Base-by-base conservation (phyloP, 163 green algal species). In the Chlamydomonas reinhardtii region DNA sequence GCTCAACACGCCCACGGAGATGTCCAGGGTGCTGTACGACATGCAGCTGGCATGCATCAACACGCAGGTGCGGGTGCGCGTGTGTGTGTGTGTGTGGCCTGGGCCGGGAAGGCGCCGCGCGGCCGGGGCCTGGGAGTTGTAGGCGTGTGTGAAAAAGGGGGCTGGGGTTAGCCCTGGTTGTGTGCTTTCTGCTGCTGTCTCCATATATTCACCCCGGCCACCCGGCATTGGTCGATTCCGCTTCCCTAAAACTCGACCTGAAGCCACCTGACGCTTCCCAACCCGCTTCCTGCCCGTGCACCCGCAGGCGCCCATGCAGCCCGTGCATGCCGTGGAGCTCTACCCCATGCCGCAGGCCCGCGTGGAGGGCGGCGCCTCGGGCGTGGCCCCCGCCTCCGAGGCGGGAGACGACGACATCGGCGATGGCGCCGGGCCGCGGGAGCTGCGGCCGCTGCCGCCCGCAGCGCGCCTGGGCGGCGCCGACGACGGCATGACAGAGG, bases 301-400 rank as follows among this genome's bases (percentile, higher is more conserved):
- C 75, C 4, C 32, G 35, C 81, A 87, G 82, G 68, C 84, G 31
- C 80, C 86, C 66, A 89, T 92, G 73, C 90, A 91, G 71, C 83
- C 84, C 0, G 66, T 93, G 37, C 83, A 91, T 35, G 84, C 79
- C 2, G 54, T 91, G 19, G 90, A 93, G 84, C 73, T 93, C 37
- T 91, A 88, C 62, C 90, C 90, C 52, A 93, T 93, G 90, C 90
- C 90, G 20, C 84, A 85, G 72, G 52, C 89, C 3, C 66, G 19
- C 2, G 70, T 76, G 70, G 70, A 76, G 70, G 70, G 70, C 22
- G 70, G 70, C 35, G 70, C 24, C 35, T 32, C 20, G 20, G 70
- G 70, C 70, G 20, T 61, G 70, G 70, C 70, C 22, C 70, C 70
- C 9, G 12, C 70, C 35, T 35, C 22, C 5, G 66, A 73, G 31